These are phyloP conservation scores for Halteria grandinella DNA, from an alignment of 73 alveolate genomes.

Conservation along the genomic window DNA sequence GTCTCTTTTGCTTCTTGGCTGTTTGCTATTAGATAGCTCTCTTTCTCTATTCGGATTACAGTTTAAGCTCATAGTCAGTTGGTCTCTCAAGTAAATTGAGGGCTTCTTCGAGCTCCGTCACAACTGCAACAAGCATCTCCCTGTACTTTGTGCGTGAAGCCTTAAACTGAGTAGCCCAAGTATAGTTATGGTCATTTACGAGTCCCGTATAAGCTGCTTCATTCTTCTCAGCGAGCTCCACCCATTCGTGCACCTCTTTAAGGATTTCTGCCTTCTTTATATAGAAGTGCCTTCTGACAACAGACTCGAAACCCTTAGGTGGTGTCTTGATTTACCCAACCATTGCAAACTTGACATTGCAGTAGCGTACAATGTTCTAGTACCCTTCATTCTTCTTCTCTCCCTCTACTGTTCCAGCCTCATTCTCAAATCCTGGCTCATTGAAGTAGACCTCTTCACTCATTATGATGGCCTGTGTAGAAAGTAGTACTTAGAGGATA, in stretches of 20 bases:
- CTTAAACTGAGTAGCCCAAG: conserved; percentile 87
- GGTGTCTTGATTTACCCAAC: conserved; percentile 93
- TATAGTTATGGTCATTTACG: conserved; percentile 91
- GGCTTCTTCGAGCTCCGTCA: conserved; percentile 73
- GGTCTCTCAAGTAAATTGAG: conserved; percentile 72
- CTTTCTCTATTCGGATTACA: conserved; percentile 64
- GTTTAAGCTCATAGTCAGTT: conserved; percentile 66
- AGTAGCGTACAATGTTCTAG: conserved; percentile 93
- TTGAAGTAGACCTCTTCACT: conserved; percentile 95
- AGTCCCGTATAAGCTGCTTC: conserved; percentile 91
- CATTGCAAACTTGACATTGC: conserved; percentile 96
- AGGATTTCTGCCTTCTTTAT: conserved; percentile 90
- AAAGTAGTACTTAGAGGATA: conserved; percentile 91
- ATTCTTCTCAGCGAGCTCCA: conserved; percentile 82
- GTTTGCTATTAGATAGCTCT: conserved; percentile 55
- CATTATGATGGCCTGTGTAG: conserved; percentile 96
- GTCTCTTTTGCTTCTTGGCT: conserved; percentile 66
- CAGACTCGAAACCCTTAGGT: conserved; percentile 92
- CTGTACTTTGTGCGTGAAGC: conserved; percentile 60
- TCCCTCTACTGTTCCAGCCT: conserved; percentile 95
- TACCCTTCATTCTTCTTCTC: conserved; percentile 95
- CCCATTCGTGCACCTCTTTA: conserved; percentile 90
- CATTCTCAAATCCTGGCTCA: conserved; percentile 98
- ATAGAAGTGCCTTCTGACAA: conserved; percentile 93
- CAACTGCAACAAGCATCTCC: conserved; percentile 70